Base-by-base conservation (phyloP, 2,329 filamentous ascomycete genomes). In the Talaromyces sp. region DNA sequence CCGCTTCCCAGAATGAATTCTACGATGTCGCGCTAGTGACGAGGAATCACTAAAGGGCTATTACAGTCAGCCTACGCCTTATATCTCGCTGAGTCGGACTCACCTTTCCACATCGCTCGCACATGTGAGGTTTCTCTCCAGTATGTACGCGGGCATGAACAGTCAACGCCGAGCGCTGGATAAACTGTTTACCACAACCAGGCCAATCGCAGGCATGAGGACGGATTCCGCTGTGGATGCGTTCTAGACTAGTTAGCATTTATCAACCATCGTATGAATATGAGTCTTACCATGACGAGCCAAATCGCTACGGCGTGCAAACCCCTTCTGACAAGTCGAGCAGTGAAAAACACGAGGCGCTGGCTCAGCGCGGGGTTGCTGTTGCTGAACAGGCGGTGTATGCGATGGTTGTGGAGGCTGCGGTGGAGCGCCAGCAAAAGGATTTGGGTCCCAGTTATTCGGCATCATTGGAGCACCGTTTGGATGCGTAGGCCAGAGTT, bases 81-180 rank as follows among this genome's bases (percentile, higher is more conserved):
- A 1, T 14, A 22, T 4, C 31, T 16, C 33, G 16, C 14, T 16
- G 24, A 37, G 50, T 58, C 35, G 16, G 50, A 69, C 85, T 73
- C 83, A 97, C 93, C 89, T 98, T 98, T 77, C 92, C 92, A 77
- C 95, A 98, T 68, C 91, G 88, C 79, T 97, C 95, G 76, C 95
- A 99, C 88, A 95, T 94, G 73, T 99, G 95, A 60, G 95, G 95
- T 80, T 99, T 99, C 81, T 98, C 95, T 69, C 95, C 95, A 1
- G 95, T 98, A 78, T 99, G 95, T 22, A 97, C 93, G 71, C 95
- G 90, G 74, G 91, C 89, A 78, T 98, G 95, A 8, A 99, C 95
- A 0, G 95, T 99, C 76, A 99, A 81, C 24, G 95, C 95, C 33
- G 93, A 97, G 64, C 95, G 87, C 78, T 99, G 95, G 71, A 99